Evolutionary conservation across 768 basidiomycete species (phyloP).

Genomic region (Termitomyces sp.): DNA sequence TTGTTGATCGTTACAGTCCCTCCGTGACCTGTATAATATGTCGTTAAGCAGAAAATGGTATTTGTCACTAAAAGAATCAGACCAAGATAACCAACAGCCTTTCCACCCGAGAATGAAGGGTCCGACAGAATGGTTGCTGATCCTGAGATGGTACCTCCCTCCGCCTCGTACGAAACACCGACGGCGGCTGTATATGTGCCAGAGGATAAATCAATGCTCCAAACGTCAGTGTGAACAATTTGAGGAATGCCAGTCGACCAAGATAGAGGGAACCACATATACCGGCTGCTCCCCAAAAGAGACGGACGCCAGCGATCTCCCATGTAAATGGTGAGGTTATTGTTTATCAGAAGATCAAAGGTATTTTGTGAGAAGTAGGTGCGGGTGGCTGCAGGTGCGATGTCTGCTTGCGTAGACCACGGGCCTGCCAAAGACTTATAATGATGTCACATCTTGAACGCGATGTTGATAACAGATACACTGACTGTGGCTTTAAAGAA

Average conservation of each 20-base stretch:
- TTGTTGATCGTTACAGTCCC: conserved; percentile 52
- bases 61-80: neutral
- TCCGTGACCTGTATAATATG: conserved; percentile 37
- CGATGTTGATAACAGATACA: neutral
- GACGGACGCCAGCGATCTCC: conserved; percentile 57
- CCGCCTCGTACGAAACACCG: conserved; percentile 54
- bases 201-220: conserved; percentile 44
- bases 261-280: conserved; percentile 57
- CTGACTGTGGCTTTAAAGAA: conserved; percentile 47
- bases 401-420: conserved; percentile 53
- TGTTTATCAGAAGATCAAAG: conserved; percentile 44
- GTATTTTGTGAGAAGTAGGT: conserved; percentile 63
- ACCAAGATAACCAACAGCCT: conserved; percentile 53
- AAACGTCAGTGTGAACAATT: conserved; percentile 50
- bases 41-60: neutral
- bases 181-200: conserved; percentile 44
- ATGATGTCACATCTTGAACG: neutral
- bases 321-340: conserved; percentile 50
- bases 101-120: conserved; percentile 46
- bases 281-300: conserved; percentile 49
- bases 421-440: conserved; percentile 44
- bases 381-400: conserved; percentile 41
- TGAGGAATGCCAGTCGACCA: conserved; percentile 51
- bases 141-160: conserved; percentile 43
- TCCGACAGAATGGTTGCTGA: conserved; percentile 36